Conservation (phyloP, 1,284 basidiomycete genomes). For the Rugosomyces carneus region DNA sequence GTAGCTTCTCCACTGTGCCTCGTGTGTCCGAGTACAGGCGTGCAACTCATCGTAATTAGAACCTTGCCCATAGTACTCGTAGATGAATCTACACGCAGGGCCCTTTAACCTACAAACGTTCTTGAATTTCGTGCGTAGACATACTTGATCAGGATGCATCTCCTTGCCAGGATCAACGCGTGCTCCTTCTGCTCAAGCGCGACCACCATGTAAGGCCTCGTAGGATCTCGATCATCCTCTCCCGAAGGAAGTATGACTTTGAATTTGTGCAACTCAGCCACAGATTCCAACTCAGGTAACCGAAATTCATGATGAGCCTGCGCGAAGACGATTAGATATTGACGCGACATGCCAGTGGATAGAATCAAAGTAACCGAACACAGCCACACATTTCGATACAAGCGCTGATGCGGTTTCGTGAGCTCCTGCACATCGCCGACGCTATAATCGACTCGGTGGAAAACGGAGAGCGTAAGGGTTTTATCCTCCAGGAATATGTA, state of each 20-base stretch:
- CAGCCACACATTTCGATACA: slow-evolving; percentile 7
- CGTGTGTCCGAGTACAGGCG: slow-evolving; percentile 40
- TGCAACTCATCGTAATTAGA: slow-evolving; percentile 69
- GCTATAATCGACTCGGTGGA: slow-evolving; percentile 28
- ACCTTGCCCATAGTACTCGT: slow-evolving; percentile 72
- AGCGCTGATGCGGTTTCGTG: slow-evolving; percentile 20
- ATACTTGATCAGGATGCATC: slow-evolving; percentile 84
- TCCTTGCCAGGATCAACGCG: slow-evolving; percentile 63
- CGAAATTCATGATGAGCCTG: slow-evolving; percentile 78
- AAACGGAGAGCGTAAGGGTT: slow-evolving; percentile 21
- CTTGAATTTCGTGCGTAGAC: slow-evolving; percentile 17
- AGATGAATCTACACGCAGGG: slow-evolving; percentile 54
- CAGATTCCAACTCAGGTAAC: slow-evolving; percentile 70
- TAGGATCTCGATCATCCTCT: slow-evolving; percentile 41
- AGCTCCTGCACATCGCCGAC: slow-evolving; percentile 24
- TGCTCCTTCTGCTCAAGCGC: slow-evolving; percentile 68
- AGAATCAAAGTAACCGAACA: slow-evolving; percentile 19
- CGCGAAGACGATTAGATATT: slow-evolving; percentile 73
- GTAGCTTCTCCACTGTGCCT: slow-evolving; percentile 55
- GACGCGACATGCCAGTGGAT: slow-evolving; percentile 16
- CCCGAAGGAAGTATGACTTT: slow-evolving; percentile 38
- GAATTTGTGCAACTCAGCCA: slow-evolving; percentile 65
- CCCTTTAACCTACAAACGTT: slow-evolving; percentile 1
- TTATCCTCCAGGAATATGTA: background rate
- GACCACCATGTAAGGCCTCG: slow-evolving; percentile 73